These are phyloP conservation scores for Penicillium italicum DNA, from an alignment of 2,329 filamentous ascomycete genomes.

Conservation along the genomic window DNA sequence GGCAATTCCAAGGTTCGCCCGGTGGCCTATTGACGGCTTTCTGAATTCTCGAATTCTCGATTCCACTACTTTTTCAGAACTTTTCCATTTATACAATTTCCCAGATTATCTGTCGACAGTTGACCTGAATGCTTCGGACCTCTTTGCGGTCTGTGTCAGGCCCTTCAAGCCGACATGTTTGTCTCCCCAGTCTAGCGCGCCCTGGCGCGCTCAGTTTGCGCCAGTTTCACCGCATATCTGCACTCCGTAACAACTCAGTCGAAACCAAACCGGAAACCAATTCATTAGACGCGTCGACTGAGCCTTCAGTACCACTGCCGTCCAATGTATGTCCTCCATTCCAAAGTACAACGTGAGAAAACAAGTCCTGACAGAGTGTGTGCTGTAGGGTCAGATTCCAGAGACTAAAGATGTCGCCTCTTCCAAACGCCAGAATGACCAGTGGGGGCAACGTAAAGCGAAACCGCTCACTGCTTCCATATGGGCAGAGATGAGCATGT, in stretches of 20 bases:
- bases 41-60: neutral
- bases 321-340: neutral
- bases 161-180: conserved; percentile 36
- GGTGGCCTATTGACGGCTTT: neutral
- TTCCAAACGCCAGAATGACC: neutral
- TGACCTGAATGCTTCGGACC: conserved; percentile 37
- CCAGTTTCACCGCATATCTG: conserved; percentile 26
- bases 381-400: neutral
- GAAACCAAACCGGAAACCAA: neutral
- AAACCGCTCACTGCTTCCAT: neutral
- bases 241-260: conserved; percentile 11
- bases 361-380: neutral
- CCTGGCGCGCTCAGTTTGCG: conserved; percentile 22
- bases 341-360: neutral
- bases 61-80: neutral
- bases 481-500: neutral
- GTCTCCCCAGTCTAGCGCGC: conserved; percentile 33
- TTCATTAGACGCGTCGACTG: neutral
- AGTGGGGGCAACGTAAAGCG: neutral
- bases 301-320: neutral
- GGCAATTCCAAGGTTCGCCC: neutral
- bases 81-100: neutral
- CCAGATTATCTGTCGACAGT: neutral
- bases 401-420: neutral
- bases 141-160: conserved; percentile 38